Evolutionary conservation across 2,329 filamentous ascomycete genomes (phyloP).

Genomic region (Neofusicoccum umdonicola): DNA sequence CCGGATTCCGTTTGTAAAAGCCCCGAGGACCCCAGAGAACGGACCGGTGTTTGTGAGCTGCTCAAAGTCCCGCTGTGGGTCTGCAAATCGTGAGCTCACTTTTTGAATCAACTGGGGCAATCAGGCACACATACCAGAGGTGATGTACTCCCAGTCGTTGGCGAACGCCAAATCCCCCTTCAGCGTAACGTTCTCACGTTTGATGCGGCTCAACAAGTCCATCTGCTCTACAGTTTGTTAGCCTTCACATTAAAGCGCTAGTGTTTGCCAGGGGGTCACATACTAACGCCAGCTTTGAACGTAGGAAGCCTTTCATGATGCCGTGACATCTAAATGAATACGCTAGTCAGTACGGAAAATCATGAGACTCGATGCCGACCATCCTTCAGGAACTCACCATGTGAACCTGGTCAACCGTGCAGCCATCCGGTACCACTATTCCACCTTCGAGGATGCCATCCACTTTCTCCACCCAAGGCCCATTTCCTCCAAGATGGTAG

Average conservation of each 20-base stretch:
- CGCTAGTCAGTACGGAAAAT: slow-evolving; percentile 17
- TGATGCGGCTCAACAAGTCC: slow-evolving; percentile 48
- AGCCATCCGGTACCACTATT: slow-evolving; percentile 47
- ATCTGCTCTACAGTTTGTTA: slow-evolving; percentile 42
- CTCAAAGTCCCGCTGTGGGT: slow-evolving; percentile 47
- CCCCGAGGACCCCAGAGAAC: slow-evolving; percentile 54
- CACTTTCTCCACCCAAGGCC: slow-evolving; percentile 54
- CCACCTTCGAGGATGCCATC: slow-evolving; percentile 41
- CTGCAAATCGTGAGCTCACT: slow-evolving; percentile 13
- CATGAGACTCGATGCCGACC: background rate
- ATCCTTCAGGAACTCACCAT: slow-evolving; percentile 43
- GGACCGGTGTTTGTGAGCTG: slow-evolving; percentile 56
- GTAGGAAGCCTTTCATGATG: slow-evolving; percentile 60
- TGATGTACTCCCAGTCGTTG: slow-evolving; percentile 56
- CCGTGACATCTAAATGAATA: slow-evolving; percentile 49
- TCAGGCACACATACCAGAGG: slow-evolving; percentile 31
- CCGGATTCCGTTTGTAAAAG: slow-evolving; percentile 55
- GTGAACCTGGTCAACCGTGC: slow-evolving; percentile 57
- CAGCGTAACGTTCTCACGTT: slow-evolving; percentile 39
- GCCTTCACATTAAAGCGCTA: background rate
- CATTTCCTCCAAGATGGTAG: slow-evolving; percentile 55
- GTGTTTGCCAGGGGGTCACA: slow-evolving; percentile 26
- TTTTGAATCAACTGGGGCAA: background rate
- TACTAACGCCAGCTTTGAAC: slow-evolving; percentile 48
- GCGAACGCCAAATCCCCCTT: slow-evolving; percentile 54